Evolutionary conservation across 306 rosid species (phyloP).

Genomic region (Prunus mongolica): DNA sequence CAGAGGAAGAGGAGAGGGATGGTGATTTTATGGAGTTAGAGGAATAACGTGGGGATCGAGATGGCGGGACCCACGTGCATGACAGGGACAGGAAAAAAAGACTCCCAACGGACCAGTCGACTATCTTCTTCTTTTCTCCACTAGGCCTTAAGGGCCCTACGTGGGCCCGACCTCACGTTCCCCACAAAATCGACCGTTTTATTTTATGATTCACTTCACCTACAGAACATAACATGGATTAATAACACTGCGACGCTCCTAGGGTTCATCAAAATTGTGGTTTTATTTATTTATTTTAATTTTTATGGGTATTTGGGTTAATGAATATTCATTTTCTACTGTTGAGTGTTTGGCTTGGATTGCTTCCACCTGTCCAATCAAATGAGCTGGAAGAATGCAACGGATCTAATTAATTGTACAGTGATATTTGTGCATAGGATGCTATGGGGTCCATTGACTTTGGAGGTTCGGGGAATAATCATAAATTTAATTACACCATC

Average conservation of each 20-base stretch:
- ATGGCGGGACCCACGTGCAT: background rate
- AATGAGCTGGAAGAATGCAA: background rate
- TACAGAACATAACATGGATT: background rate
- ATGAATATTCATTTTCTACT: background rate
- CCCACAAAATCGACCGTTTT: conserved; percentile 14
- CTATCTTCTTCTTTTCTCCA: background rate
- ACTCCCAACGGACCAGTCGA: background rate
- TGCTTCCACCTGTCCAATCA: background rate
- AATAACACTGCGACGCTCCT: background rate
- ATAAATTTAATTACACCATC: too few species aligned
- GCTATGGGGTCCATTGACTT: background rate
- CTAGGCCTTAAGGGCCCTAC: background rate
- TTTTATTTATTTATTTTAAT: background rate
- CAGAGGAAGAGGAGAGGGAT: background rate
- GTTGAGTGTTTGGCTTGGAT: background rate
- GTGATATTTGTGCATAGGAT: background rate
- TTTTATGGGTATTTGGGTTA: background rate
- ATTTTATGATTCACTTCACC: too few species aligned
- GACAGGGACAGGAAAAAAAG: background rate
- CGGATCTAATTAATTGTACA: background rate
- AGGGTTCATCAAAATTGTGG: background rate
- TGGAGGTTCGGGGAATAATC: background rate
- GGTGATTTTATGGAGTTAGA: background rate
- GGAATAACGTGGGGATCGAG: background rate
- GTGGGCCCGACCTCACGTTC: background rate